phyloP scores from a whole-genome alignment of 148 eudicot genomes.

The Euryodendron excelsum region DNA sequence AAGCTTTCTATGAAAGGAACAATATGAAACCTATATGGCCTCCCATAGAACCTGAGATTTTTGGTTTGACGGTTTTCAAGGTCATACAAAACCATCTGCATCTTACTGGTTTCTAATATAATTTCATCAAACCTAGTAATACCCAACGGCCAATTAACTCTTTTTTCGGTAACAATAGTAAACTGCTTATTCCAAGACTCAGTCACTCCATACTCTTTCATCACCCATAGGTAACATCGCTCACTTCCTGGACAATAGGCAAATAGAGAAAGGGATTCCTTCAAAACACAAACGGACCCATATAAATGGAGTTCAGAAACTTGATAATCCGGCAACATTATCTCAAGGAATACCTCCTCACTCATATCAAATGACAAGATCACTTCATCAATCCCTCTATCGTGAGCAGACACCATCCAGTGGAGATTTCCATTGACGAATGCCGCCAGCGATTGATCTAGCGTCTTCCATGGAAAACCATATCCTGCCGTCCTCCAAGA shows the following conservation, averaged over 20 bases:
- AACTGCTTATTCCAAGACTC: slow-evolving; percentile 18
- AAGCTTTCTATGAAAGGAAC: slow-evolving; percentile 2
- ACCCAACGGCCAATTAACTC: neutral
- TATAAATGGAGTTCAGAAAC: slow-evolving; percentile 5
- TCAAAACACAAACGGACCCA: slow-evolving; percentile 17
- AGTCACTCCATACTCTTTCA: slow-evolving; percentile 27
- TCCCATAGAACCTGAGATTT: neutral
- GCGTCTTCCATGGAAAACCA: neutral
- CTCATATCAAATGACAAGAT: slow-evolving; percentile 6
- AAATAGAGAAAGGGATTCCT: slow-evolving; percentile 1
- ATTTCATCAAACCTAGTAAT: neutral
- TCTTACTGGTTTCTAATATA: neutral
- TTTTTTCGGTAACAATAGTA: neutral
- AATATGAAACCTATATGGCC: neutral
- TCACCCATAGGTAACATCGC: slow-evolving; percentile 22
- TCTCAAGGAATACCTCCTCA: slow-evolving; percentile 2
- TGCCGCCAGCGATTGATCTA: neutral
- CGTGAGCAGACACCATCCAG: neutral
- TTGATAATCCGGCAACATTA: neutral
- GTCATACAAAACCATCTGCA: neutral
- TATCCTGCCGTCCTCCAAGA: slow-evolving; percentile 16
- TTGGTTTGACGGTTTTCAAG: neutral
- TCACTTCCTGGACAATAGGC: neutral
- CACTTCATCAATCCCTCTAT: neutral
- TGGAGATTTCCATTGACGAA: neutral